Base-by-base conservation (phyloP, 192 early-diverging fungal genomes). In the Linnemannia elongata region DNA sequence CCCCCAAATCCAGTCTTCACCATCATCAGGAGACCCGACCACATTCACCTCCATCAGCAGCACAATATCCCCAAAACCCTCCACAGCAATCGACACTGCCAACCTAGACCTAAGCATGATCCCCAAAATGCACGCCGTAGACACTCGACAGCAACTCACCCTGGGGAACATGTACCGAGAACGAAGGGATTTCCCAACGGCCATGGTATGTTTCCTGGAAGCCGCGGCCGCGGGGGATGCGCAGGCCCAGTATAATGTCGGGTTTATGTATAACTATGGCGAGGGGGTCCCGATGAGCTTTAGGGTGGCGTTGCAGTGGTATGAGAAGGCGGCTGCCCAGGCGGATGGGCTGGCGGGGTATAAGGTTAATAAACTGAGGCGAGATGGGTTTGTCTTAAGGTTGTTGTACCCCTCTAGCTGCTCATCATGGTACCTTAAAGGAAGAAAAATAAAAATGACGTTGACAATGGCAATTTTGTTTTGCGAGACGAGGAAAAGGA, bases 381-480 rank as follows among this genome's bases (percentile, higher is more conserved):
- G 57, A n/a, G n/a, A 60, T 60, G 57, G 57, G 57, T 60, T 27
- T 60, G 57, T 60, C 10, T 60, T n/a, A n/a, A n/a, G n/a, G n/a
- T n/a, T n/a, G n/a, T n/a, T n/a, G n/a, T n/a, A n/a, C n/a, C n/a
- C n/a, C n/a, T n/a, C n/a, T n/a, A n/a, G n/a, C n/a, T n/a, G n/a
- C n/a, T n/a, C n/a, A n/a, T n/a, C n/a, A n/a, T 41, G 41, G 7
- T 41, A 41, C 41, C 41, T 7, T 41, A 41, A 2, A 41, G 41
- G 41, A 41, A 2, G 7, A 41, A 41, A 41, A 7, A 41, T 41
- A 7, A 41, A 5, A 41, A 7, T 5, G 2, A 41, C 41, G 4
- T 41, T 41, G n/a, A n/a, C n/a, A n/a, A n/a, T n/a, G n/a, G n/a
- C n/a, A n/a, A n/a, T n/a, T n/a, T n/a, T n/a, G n/a, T n/a, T n/a